Conservation (phyloP, 306 rosid genomes). For the Benincasa hispida region DNA sequence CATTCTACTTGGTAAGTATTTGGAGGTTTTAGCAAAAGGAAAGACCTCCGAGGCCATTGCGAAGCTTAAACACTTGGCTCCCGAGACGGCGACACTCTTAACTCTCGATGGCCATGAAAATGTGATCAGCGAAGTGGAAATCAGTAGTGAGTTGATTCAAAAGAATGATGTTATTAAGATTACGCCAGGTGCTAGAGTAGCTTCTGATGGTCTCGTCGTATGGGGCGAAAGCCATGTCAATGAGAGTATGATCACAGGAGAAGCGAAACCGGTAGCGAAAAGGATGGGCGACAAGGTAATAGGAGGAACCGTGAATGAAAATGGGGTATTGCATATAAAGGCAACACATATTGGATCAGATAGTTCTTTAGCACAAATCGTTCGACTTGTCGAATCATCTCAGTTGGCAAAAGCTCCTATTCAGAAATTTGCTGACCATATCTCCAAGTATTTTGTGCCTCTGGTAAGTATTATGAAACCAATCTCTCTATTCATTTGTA, state of each 20-base stretch:
- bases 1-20: slow-evolving; percentile 67
- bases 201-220: slow-evolving; percentile 52
- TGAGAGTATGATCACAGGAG: slow-evolving; percentile 91
- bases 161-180: slow-evolving; percentile 57
- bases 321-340: slow-evolving; percentile 63
- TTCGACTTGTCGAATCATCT: slow-evolving; percentile 76
- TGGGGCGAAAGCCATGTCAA: slow-evolving; percentile 76
- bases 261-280: slow-evolving; percentile 48
- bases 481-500: neutral
- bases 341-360: slow-evolving; percentile 83
- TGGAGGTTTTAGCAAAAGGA: slow-evolving; percentile 76
- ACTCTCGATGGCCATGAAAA: slow-evolving; percentile 33
- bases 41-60: slow-evolving; percentile 80
- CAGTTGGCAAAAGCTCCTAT: slow-evolving; percentile 95
- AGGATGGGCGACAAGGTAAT: slow-evolving; percentile 51
- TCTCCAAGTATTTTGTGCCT: slow-evolving; percentile 80
- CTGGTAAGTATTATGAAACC: slow-evolving; percentile 22
- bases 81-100: slow-evolving; percentile 48
- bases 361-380: slow-evolving; percentile 72
- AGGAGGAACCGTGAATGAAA: slow-evolving; percentile 78
- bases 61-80: slow-evolving; percentile 70
- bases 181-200: slow-evolving; percentile 63
- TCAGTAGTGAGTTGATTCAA: slow-evolving; percentile 54
- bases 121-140: slow-evolving; percentile 34
- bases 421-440: slow-evolving; percentile 65